Conservation (phyloP, 1,284 basidiomycete species). For the Caloboletus firmus region DNA sequence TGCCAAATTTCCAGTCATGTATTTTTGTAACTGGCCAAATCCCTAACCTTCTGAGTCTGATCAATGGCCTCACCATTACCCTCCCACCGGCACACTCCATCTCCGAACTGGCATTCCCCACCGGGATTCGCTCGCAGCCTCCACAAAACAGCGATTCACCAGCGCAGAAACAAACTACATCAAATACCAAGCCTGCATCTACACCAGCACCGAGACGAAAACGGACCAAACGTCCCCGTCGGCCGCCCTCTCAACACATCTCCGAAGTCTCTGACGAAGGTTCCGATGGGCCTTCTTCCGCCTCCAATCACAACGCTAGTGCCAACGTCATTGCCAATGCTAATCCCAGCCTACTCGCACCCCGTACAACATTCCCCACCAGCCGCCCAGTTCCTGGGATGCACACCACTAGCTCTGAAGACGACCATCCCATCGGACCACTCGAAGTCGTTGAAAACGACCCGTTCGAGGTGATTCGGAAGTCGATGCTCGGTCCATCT, state of each 20-base stretch:
- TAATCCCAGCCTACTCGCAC: neutral
- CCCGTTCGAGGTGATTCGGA: slow-evolving; percentile 41
- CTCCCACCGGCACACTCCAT: slow-evolving; percentile 63
- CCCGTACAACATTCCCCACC: slow-evolving; percentile 2
- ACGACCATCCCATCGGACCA: slow-evolving; percentile 33
- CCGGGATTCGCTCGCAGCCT: slow-evolving; percentile 24
- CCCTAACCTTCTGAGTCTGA: too few species aligned
- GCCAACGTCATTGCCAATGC: neutral
- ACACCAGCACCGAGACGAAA: slow-evolving; percentile 16
- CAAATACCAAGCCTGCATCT: neutral
- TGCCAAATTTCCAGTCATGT: too few species aligned
- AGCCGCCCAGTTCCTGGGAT: neutral
- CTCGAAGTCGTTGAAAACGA: slow-evolving; percentile 61
- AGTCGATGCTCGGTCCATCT: slow-evolving; percentile 9
- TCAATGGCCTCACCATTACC: slow-evolving; percentile 25
- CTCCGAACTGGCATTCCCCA: slow-evolving; percentile 44
- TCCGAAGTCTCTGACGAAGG: slow-evolving; percentile 44
- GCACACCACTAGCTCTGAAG: slow-evolving; percentile 35
- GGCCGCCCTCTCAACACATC: slow-evolving; percentile 43
- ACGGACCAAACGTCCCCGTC: slow-evolving; percentile 8
- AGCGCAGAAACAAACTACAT: neutral
- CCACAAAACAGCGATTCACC: neutral
- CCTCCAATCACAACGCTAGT: slow-evolving; percentile 18
- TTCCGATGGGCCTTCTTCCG: slow-evolving; percentile 19
- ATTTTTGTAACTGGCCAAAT: too few species aligned